A percentile compares a stretch with the other conserved stretches of the same genome.
phyloP scores from a whole-genome alignment of 2,329 filamentous ascomycete species.

The Mariannaea elegans region DNA sequence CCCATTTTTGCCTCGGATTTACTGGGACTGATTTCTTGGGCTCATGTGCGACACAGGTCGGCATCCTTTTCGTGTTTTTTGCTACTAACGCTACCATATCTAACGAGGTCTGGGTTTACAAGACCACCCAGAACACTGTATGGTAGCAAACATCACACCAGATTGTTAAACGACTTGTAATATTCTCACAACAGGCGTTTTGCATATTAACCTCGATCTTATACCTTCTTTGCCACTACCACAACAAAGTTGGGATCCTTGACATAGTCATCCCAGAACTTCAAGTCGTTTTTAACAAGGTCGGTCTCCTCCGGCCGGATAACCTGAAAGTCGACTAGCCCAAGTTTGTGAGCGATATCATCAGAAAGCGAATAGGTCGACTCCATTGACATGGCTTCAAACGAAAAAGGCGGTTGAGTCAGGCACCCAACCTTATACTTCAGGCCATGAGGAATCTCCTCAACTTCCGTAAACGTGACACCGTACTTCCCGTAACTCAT shows the following conservation, averaged over 20 bases:
- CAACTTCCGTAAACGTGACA: neutral
- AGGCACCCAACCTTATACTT: neutral
- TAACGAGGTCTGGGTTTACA: neutral
- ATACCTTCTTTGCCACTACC: neutral
- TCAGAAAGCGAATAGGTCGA: neutral
- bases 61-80: too few relatives aligned
- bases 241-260: constrained; percentile 1
- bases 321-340: neutral
- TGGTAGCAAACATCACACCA: neutral
- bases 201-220: neutral
- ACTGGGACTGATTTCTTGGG: too few relatives aligned
- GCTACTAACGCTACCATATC: too few relatives aligned
- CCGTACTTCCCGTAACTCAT: neutral
- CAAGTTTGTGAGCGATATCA: neutral
- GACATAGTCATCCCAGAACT: neutral
- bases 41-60: too few relatives aligned
- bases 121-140: neutral
- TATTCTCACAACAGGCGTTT: neutral
- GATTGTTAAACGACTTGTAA: neutral
- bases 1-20: too few relatives aligned
- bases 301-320: neutral
- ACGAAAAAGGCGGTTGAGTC: neutral
- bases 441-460: neutral
- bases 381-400: neutral
- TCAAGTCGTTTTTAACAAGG: neutral